phyloP scores from a whole-genome alignment of 2,329 filamentous ascomycete species.

The Clonostachys byssicola region DNA sequence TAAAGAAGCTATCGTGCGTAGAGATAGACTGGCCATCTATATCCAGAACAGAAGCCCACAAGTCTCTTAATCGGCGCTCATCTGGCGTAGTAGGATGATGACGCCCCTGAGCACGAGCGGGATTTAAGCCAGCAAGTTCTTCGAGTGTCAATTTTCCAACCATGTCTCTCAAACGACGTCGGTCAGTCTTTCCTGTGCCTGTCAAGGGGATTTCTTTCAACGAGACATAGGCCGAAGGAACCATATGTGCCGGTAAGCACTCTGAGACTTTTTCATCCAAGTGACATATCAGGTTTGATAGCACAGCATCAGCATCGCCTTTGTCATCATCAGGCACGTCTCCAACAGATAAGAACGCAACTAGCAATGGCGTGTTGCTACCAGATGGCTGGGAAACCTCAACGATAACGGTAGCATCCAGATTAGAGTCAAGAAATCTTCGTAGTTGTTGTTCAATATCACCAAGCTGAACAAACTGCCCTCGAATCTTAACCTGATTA shows the following conservation, averaged over 20 bases:
- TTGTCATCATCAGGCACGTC: background rate
- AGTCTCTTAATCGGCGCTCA: slow-evolving; percentile 15
- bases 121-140: background rate
- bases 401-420: slow-evolving; percentile 40
- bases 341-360: background rate
- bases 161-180: slow-evolving; percentile 30
- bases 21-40: slow-evolving; percentile 21
- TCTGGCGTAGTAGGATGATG: slow-evolving; percentile 24
- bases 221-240: slow-evolving; percentile 4
- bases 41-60: slow-evolving; percentile 40
- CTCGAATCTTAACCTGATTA: slow-evolving; percentile 47
- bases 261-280: slow-evolving; percentile 2
- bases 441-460: slow-evolving; percentile 26
- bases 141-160: background rate
- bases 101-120: slow-evolving; percentile 38
- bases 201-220: background rate
- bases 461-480: slow-evolving; percentile 41
- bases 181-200: slow-evolving; percentile 6
- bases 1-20: slow-evolving; percentile 5
- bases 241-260: slow-evolving; percentile 7
- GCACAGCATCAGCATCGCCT: background rate
- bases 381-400: background rate
- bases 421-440: slow-evolving; percentile 20
- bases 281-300: too few relatives aligned
- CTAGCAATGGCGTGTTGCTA: background rate